Conservation (phyloP, 2,329 filamentous ascomycete species). For the Phaeosphaeriaceae sp. region DNA sequence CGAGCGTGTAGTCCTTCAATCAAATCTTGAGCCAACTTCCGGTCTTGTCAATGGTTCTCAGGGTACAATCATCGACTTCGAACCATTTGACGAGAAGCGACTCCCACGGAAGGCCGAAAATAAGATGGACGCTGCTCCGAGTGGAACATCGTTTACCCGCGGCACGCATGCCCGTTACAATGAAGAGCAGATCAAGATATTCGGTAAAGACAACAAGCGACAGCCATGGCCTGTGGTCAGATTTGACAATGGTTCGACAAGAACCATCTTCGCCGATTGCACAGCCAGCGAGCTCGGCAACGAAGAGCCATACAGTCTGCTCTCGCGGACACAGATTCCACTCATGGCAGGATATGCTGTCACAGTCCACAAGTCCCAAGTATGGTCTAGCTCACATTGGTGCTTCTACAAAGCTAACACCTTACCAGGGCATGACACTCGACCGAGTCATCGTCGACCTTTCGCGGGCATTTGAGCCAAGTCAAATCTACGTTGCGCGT, state of each 20-base stretch:
- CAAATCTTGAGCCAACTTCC: conserved; percentile 53
- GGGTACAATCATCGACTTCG: conserved; percentile 46
- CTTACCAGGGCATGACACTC: conserved; percentile 63
- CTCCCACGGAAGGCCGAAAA: conserved; percentile 33
- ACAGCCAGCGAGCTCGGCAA: conserved; percentile 58
- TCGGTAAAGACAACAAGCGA: conserved; percentile 44
- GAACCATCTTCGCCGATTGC: conserved; percentile 62
- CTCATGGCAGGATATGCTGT: conserved; percentile 69
- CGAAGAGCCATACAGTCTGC: conserved; percentile 54
- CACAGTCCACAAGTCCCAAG: conserved; percentile 66
- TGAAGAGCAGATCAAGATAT: conserved; percentile 50
- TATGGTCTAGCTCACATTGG: conserved; percentile 7
- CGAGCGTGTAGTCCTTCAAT: conserved; percentile 62
- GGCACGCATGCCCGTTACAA: conserved; percentile 51
- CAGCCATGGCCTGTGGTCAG: conserved; percentile 60
- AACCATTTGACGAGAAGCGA: conserved; percentile 39
- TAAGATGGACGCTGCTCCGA: conserved; percentile 1
- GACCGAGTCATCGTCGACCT: conserved; percentile 66
- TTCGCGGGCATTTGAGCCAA: conserved; percentile 60
- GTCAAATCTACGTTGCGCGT: conserved; percentile 69
- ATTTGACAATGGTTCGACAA: conserved; percentile 58
- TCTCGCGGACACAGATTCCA: conserved; percentile 69
- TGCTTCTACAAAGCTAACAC: not conserved
- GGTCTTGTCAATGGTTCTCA: conserved; percentile 48
- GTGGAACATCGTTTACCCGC: conserved; percentile 25